Base-by-base conservation (phyloP, 192 early-diverging fungal species). In the Geranomyces michiganensis region DNA sequence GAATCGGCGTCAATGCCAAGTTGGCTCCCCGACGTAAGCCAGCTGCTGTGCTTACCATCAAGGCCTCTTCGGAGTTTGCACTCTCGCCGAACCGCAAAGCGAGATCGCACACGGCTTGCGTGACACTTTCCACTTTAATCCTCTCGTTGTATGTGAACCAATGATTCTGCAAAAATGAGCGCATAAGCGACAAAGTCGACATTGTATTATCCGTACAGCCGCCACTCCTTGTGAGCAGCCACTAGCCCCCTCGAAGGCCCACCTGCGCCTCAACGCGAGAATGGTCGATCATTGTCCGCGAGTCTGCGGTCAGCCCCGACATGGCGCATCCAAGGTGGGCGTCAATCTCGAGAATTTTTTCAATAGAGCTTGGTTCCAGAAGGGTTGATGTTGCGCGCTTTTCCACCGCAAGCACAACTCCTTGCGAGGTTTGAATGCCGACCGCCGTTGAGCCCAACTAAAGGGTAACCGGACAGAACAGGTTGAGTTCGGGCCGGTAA, bases 321-420 rank as follows among this genome's bases (percentile, higher is more conserved):
- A 99, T 95, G 60, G 97, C 97, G 76, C 94, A 97, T 19, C 94
- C 97, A 27, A 99, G 78, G 80, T 99, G 94, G 15, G 65, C 47
- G 77, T 99, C 97, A 71, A 99, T 97, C 81, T 98, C 95, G 58
- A 98, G 80, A 76, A 99, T 92, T 83, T 99, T 99, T 82, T 98
- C 96, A 73, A 98, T 96, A 21, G 93, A 96, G 67, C 90, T 90
- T 17, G 95, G 86, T 65, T 96, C 97, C 46, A 99, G 81, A 30
- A 99, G 82, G 14, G 92, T 85, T 13, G 94, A 96, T 41, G 96
- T 96, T 21, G 97, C 90, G 44, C 97, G 89, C 79, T 99, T 99
- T 77, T 99, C 97, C 32, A 98, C 97, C 17, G 93, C 97, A 30
- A 99, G 85, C 30, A 98, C 84, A 17, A 98, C 91, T 51, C 96